Evolutionary conservation across 2,329 filamentous ascomycete genomes (phyloP), one percentile per base, ranked within the genome.

Genomic region (Blastomyces gilchristii): DNA sequence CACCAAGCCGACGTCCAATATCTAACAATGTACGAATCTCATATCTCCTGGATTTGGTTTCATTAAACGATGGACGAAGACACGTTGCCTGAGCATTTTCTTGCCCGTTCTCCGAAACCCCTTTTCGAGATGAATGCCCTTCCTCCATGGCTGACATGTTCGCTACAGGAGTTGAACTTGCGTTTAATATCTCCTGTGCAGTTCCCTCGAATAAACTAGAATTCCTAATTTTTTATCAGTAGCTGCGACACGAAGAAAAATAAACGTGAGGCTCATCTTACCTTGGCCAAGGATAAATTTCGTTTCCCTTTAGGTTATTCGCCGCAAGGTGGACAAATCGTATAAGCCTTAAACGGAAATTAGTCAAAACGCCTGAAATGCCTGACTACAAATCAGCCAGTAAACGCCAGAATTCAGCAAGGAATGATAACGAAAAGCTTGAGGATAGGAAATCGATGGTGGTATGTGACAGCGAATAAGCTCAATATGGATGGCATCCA

Each of bases 1-100:
- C 22, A 54, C 52, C 63, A 18, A 66, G 7, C 56, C 68, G 67
- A 58, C 67, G 65, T 61, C 67, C 68, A 60, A 77, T 66, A 45
- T 71, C 71, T 69, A 77, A 66, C 50, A 78, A 68, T 8, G 74
- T 74, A 63, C 69, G 69, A 61, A 76, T 71, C 52, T 72, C 72
- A 67, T 78, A 78, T 75, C 70, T 72, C 70, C 64, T 63, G 65
- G 63, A 37, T 52, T 49, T 62, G 43, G 39, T 58, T 63, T 59
- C 50, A 39, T 62, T 56, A 12, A 28, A n/a, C 7, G 60, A 25
- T n/a, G 37, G 12, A 22, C n/a, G 59, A 25, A 7, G 45, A 12
- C 11, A 7, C 5, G 47, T 53, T 43, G 31, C 28, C 3, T 53
- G 31, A 61, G 45, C 25, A 14, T 53, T 61, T 34, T 52, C 39